phyloP scores from a whole-genome alignment of 495 filamentous ascomycete species.

The Diplogelasinospora grovesii region DNA sequence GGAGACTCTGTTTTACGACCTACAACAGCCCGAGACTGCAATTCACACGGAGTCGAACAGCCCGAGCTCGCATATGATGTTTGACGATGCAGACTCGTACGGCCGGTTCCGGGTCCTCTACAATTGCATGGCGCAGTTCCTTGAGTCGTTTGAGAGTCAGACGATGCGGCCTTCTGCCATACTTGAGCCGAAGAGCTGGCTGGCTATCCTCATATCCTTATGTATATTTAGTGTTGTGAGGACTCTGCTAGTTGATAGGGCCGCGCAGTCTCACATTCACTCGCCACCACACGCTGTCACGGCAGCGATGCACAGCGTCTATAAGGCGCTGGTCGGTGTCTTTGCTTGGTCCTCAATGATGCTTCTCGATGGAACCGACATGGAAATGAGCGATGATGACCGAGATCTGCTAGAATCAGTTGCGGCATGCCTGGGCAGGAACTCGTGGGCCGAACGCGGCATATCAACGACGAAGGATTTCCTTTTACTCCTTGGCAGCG shows the following conservation, averaged over 20 bases:
- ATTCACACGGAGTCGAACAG: constrained; percentile 36
- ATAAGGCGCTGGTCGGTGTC: constrained; percentile 38
- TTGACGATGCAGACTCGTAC: constrained; percentile 39
- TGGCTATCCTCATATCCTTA: constrained; percentile 40
- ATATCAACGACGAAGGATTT: constrained; percentile 39
- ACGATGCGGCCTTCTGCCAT: constrained; percentile 29
- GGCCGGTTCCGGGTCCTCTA: constrained; percentile 40
- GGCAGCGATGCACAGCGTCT: constrained; percentile 39
- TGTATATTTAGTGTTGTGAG: constrained; percentile 46
- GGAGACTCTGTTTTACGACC: constrained; percentile 43
- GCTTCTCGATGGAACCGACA: constrained; percentile 32
- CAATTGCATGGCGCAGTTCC: constrained; percentile 40
- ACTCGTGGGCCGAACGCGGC: constrained; percentile 36
- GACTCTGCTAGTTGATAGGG: constrained; percentile 39
- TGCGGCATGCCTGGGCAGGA: constrained; percentile 28
- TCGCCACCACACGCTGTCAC: constrained; percentile 28
- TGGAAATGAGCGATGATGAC: constrained; percentile 29
- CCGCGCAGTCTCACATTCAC: constrained; percentile 25
- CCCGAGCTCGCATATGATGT: constrained; percentile 24
- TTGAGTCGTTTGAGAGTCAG: constrained; percentile 40
- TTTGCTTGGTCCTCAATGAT: constrained; percentile 37
- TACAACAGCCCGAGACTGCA: constrained; percentile 41
- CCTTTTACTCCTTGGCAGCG: constrained; percentile 37
- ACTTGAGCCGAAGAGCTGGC: constrained; percentile 36
- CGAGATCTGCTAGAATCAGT: constrained; percentile 29